Percentiles rank a stretch among this genome's conserved stretches.
These are phyloP conservation scores for Arbutus unedo DNA, from an alignment of 148 eudicot genomes.

Conservation along the genomic window DNA sequence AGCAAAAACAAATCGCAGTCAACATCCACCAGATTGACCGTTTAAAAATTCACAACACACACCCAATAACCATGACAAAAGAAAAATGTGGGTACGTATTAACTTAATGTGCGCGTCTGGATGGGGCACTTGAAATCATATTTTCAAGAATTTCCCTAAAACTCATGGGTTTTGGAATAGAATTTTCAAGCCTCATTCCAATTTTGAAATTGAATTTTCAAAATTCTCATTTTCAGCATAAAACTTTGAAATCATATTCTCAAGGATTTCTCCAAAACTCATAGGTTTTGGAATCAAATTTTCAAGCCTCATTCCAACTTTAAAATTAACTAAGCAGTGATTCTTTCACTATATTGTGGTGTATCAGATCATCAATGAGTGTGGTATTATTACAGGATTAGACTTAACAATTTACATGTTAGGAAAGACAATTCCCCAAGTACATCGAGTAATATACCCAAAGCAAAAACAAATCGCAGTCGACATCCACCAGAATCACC, in stretches of 20 bases:
- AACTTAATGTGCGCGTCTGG: conserved; percentile 88
- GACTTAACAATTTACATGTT: neutral
- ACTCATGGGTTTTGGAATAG: too few species aligned
- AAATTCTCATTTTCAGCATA: too few species aligned
- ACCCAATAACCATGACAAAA: neutral
- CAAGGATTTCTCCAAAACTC: too few species aligned
- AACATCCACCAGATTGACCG: neutral
- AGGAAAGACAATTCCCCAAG: neutral
- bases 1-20: neutral
- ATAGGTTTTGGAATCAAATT: too few species aligned
- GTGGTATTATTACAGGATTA: neutral
- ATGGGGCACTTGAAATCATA: conserved; percentile 45
- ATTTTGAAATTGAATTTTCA: too few species aligned
- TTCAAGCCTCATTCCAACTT: too few species aligned
- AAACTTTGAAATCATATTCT: too few species aligned
- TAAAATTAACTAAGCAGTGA: too few species aligned
- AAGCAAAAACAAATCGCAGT: neutral
- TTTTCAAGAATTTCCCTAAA: too few species aligned
- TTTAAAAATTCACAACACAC: neutral
- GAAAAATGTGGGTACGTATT: neutral
- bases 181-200: too few species aligned
- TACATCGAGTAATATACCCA: neutral
- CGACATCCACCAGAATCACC: neutral
- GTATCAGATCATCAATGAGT: neutral
- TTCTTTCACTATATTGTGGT: neutral